Evolutionary conservation across 495 filamentous ascomycete species (phyloP), one percentile per base, ranked within the genome.

Genomic region (Podospora conica): DNA sequence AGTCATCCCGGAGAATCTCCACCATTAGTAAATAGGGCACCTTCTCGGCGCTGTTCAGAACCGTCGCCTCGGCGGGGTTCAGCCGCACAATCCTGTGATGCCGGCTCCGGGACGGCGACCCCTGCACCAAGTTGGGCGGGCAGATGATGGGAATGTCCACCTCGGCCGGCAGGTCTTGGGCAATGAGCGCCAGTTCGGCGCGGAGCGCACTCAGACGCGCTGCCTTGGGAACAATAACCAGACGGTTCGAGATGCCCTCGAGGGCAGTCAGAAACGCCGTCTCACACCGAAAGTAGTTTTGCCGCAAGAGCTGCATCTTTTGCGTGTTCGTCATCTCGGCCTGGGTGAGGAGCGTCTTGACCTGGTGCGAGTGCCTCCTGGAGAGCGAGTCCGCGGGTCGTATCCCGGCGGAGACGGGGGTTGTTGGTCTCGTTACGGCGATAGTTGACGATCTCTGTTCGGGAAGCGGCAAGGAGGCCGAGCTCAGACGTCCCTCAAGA

Each of bases 11-110:
- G 54, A 92, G 74, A 9, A 92, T 85, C 71, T 92, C 89, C 4
- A 92, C 82, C 89, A 92, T 91, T 8, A 92, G 79, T 23, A 92
- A 70, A 72, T 90, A 92, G 9, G 89, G 89, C 18, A 92, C 90
- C 69, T 89, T 87, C 70, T 92, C 90, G 9, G 89, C 89, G 69
- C 90, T 91, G 73, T 92, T 92, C 59, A 92, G 70, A 48, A 91
- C 90, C 4, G 88, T 91, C 18, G 89, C 87, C 75, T 92, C 89
- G 10, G 90, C 89, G 40, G 89, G 89, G 72, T 91, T 92, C 29
- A 92, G 77, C 40, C 89, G 82, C 23, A 92, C 90, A 48, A 92
- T 86, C 28, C 89, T 85, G 73, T 92, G 89, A 68, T 92, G 90
- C 31, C 81, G 80, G 64, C 88, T 91, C 64, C 83, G 84, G 10